Evolutionary conservation across 208 protist genomes (phyloP).

Genomic region (Leishmania lainsoni): DNA sequence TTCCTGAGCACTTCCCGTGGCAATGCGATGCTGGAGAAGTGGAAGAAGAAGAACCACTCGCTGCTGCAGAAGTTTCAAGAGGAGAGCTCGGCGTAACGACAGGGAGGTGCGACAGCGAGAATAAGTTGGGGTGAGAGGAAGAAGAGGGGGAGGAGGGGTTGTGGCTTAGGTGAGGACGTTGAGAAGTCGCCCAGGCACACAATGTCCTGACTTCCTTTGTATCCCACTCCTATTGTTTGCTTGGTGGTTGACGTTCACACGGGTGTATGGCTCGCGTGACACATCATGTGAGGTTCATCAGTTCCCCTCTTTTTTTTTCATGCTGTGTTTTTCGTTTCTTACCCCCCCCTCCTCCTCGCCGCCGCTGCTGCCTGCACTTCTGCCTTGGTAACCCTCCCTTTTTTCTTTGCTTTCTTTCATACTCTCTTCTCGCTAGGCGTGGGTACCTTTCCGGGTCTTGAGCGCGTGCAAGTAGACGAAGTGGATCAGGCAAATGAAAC

Average conservation of each 20-base stretch:
- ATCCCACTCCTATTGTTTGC: background rate
- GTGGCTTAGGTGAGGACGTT: background rate
- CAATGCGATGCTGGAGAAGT: conserved; percentile 51
- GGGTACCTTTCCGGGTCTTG: background rate
- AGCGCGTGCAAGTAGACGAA: background rate
- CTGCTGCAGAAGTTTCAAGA: conserved; percentile 37
- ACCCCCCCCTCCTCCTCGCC: background rate
- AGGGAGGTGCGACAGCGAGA: conserved; percentile 17
- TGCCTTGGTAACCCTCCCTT: too few relatives aligned
- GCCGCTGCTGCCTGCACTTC: background rate
- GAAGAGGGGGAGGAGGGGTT: background rate
- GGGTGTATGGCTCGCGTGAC: background rate
- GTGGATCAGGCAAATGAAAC: background rate
- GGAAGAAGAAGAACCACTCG: conserved; percentile 42
- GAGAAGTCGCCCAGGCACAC: background rate
- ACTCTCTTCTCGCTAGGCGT: background rate
- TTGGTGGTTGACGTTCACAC: background rate
- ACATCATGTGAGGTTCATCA: background rate
- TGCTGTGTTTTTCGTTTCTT: background rate
- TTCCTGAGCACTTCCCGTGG: conserved; percentile 36
- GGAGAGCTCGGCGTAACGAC: conserved; percentile 20
- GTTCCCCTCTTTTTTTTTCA: background rate
- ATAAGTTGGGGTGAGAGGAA: conserved; percentile 4
- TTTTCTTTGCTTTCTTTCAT: background rate
- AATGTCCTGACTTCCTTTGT: background rate